Evolutionary conservation across 441 rosid genomes (phyloP).

Genomic region (Adansonia grandidieri): DNA sequence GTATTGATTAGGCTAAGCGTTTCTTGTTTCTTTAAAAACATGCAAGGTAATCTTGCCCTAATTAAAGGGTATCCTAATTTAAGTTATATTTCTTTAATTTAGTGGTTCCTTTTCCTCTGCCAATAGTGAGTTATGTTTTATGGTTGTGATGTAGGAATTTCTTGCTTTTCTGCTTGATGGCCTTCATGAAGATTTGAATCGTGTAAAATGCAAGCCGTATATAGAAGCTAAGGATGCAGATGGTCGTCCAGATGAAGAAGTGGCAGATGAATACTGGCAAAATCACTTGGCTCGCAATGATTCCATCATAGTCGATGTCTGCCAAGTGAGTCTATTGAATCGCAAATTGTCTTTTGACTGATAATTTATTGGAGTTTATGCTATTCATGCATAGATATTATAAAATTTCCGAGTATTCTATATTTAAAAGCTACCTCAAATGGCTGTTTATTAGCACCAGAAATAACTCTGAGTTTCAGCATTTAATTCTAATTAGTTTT

Average conservation of each 20-base stretch:
- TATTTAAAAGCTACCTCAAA: conserved; percentile 6
- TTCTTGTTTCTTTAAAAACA: neutral
- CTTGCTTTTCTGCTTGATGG: conserved; percentile 79
- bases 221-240: conserved; percentile 63
- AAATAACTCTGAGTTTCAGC: conserved; percentile 2
- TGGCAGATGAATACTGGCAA: conserved; percentile 68
- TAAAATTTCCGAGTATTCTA: neutral
- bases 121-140: neutral
- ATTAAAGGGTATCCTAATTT: neutral
- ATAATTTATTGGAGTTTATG: neutral
- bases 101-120: neutral
- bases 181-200: conserved; percentile 79
- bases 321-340: conserved; percentile 49
- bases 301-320: conserved; percentile 62
- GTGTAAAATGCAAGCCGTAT: conserved; percentile 69
- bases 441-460: conserved; percentile 14
- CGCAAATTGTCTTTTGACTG: neutral
- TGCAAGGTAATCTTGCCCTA: neutral
- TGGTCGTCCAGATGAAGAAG: conserved; percentile 54
- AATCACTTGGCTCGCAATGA: conserved; percentile 65
- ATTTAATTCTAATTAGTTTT: neutral
- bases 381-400: neutral
- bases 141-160: conserved; percentile 51
- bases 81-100: neutral
- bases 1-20: neutral